Conservation (phyloP, 2,329 filamentous ascomycete genomes). For the Apiospora arundinis region DNA sequence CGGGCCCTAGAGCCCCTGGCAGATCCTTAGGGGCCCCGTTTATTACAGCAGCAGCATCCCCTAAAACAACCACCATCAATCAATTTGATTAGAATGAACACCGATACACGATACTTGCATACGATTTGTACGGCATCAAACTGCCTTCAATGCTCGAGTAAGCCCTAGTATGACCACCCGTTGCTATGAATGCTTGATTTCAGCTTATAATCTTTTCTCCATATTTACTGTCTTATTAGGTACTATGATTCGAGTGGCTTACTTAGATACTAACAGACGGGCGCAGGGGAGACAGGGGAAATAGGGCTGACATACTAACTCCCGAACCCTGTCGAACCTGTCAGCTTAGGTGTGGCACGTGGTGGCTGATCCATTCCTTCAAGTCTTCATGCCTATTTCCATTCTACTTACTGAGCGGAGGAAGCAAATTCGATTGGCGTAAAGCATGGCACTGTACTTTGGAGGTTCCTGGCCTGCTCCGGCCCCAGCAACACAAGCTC, state of each 20-base stretch:
- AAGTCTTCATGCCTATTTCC: not conserved
- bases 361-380: not conserved
- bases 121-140: not conserved
- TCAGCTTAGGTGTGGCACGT: not conserved
- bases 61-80: too few relatives aligned
- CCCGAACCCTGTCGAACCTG: not conserved
- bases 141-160: not conserved
- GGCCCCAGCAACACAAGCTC: too few relatives aligned
- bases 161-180: not conserved
- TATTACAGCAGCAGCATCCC: not conserved
- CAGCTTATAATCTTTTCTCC: too few relatives aligned
- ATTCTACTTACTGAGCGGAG: not conserved
- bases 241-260: not conserved
- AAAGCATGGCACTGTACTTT: not conserved
- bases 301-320: not conserved
- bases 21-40: not conserved
- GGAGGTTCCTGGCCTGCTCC: too few relatives aligned
- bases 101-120: not conserved
- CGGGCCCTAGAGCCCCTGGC: not conserved
- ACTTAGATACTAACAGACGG: not conserved
- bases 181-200: not conserved
- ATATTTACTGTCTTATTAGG: not conserved
- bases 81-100: too few relatives aligned
- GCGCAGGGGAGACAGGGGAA: not conserved
- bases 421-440: not conserved